Conservation (phyloP, 2,329 filamentous ascomycete species). For the Talaromyces atroroseus region DNA sequence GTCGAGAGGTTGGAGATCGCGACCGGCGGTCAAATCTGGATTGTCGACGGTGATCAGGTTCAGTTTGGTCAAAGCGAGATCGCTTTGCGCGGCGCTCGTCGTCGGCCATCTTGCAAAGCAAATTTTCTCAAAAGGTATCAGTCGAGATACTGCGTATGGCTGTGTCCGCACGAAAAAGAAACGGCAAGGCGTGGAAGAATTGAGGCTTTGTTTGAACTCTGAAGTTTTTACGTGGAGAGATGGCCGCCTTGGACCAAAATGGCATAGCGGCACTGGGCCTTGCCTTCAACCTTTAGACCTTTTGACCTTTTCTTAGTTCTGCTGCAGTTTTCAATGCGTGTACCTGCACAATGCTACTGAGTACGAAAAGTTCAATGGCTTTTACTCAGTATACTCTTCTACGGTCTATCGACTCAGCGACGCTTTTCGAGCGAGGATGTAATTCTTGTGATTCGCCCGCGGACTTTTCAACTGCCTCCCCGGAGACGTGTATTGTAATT, state of each 20-base stretch:
- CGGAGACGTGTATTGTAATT: slow-evolving; percentile 8
- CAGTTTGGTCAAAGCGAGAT: slow-evolving; percentile 90
- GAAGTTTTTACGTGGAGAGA: slow-evolving; percentile 11
- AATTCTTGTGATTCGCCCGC: neutral
- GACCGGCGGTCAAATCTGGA: slow-evolving; percentile 92
- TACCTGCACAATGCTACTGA: neutral
- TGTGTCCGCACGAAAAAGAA: neutral
- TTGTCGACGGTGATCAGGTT: slow-evolving; percentile 67
- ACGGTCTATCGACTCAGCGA: neutral
- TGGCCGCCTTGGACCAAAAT: slow-evolving; percentile 9
- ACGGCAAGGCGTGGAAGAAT: neutral
- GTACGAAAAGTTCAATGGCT: neutral
- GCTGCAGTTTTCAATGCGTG: neutral
- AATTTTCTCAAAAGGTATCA: neutral
- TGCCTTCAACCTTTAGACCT: neutral
- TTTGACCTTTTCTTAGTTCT: neutral
- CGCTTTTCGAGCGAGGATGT: neutral
- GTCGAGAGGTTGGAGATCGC: slow-evolving; percentile 66
- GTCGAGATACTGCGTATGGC: neutral
- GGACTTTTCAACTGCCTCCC: slow-evolving; percentile 9
- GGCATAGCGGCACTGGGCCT: slow-evolving; percentile 10
- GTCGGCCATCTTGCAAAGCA: slow-evolving; percentile 59
- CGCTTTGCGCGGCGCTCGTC: slow-evolving; percentile 72
- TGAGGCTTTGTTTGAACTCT: neutral
- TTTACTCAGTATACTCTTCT: neutral